Evolutionary conservation across 345 rosid species (phyloP).

Genomic region (Syzygium aqueum): DNA sequence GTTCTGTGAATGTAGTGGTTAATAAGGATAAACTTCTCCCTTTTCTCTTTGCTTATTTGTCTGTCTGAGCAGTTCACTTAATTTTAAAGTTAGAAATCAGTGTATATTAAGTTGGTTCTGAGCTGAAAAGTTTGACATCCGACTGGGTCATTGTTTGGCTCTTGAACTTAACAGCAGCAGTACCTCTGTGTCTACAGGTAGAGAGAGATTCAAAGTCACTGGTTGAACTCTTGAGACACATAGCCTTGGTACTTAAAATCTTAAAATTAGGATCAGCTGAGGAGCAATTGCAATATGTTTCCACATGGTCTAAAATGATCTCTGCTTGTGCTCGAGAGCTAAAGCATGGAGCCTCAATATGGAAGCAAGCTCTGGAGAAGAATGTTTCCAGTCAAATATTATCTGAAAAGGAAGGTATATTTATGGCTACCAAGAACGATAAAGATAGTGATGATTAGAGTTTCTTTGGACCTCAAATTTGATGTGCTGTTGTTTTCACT

Average conservation of each 20-base stretch:
- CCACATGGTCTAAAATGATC: slow-evolving; percentile 55
- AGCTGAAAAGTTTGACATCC: background rate
- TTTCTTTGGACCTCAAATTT: background rate
- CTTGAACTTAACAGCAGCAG: background rate
- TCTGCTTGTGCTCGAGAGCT: slow-evolving; percentile 63
- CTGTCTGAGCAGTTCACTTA: background rate
- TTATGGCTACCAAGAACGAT: background rate
- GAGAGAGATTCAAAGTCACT: slow-evolving; percentile 44
- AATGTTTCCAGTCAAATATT: slow-evolving; percentile 35
- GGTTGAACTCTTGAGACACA: slow-evolving; percentile 52
- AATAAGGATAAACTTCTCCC: background rate
- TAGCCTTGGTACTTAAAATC: slow-evolving; percentile 37
- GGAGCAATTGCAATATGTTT: slow-evolving; percentile 45
- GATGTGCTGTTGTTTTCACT: background rate
- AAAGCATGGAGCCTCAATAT: slow-evolving; percentile 62
- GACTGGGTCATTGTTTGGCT: background rate
- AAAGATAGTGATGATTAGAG: background rate
- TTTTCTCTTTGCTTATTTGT: background rate
- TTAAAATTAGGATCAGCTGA: slow-evolving; percentile 42
- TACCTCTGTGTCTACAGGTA: slow-evolving; percentile 33
- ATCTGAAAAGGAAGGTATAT: slow-evolving; percentile 50
- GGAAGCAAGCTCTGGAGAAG: slow-evolving; percentile 52
- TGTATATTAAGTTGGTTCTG: background rate
- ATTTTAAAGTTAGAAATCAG: background rate
- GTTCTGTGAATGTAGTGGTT: background rate